phyloP scores from a whole-genome alignment of 202 grass and related monocot species.

The Thinopyrum obtusiflorum region DNA sequence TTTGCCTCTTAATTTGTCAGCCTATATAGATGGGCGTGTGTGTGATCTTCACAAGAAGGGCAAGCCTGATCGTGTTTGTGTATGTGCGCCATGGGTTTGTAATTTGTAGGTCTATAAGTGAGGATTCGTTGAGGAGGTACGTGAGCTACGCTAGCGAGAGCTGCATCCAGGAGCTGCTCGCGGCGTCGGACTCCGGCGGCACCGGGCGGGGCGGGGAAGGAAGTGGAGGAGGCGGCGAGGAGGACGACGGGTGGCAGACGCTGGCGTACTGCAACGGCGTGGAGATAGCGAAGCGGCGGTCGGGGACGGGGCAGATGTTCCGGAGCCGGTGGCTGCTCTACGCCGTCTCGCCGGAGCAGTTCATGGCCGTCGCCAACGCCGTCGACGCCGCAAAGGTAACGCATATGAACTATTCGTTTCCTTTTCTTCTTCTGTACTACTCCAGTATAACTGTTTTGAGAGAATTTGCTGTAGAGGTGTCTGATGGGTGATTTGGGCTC shows the following conservation, averaged over 20 bases:
- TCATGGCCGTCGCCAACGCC: conserved; percentile 88
- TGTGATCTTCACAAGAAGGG: neutral
- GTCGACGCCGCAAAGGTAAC: conserved; percentile 91
- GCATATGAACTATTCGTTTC: neutral
- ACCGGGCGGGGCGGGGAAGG: neutral
- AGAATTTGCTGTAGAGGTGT: neutral
- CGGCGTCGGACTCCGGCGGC: conserved; percentile 61
- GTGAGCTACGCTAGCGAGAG: conserved; percentile 92
- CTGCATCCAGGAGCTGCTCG: conserved; percentile 95
- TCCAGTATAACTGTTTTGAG: too few species aligned
- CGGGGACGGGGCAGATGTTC: conserved; percentile 66
- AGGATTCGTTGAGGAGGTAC: conserved; percentile 84
- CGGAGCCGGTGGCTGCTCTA: conserved; percentile 85
- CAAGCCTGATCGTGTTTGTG: neutral
- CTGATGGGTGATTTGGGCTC: neutral
- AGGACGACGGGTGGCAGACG: conserved; percentile 69
- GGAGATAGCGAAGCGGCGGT: conserved; percentile 81
- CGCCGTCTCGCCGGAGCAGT: conserved; percentile 78
- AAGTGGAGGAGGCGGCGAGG: neutral
- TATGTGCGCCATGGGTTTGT: neutral
- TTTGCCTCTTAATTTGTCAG: neutral
- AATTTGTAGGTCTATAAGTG: conserved; percentile 74
- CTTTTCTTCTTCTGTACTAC: neutral
- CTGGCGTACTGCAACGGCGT: conserved; percentile 81
- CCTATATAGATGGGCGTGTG: neutral